Evolutionary conservation across 2,329 filamentous ascomycete genomes (phyloP), one percentile per base, ranked within the genome.

Genomic region (Sphaerulina populicola): DNA sequence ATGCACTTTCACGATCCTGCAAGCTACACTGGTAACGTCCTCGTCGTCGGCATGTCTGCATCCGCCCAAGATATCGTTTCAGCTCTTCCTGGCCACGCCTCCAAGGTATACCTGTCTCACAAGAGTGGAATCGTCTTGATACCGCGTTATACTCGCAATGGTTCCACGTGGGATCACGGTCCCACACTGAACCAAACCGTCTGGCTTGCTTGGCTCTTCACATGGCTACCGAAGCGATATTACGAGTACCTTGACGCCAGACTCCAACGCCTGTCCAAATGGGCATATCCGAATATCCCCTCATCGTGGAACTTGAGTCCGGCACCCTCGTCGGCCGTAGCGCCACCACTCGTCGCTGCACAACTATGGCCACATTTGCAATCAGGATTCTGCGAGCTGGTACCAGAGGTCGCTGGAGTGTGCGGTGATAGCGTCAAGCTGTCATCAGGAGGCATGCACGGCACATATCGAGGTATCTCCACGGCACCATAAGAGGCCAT

Each of bases 31-130:
- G 69, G 62, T 7, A 71, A 63, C 8, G 70, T 76, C 1, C 50
- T 76, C 0, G 60, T 76, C 0, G 63, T 76, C 2, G 74, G 74
- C 6, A 57, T 74, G 30, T 69, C 69, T 12, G 71, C 69, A 43
- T 73, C 69, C 1, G 60, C 65, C 0, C 66, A 63, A 14, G 70
- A 72, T 48, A 59, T 69, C 3, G 62, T 41, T 6, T 50, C 39
- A 11, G 41, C 29, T 33, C 33, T 50, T 15, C 37, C 37, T 14
- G 46, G 42, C 30, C 35, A 47, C 33, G 47, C 51, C 9, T 36
- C 11, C 15, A 29, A 40, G 12, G 31, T 53, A 15, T 53, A 38
- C 35, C 18, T 53, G 9, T 53, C 51, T 7, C 47, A 50, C 29
- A 37, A 47, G 4, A 12, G 9, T 4, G 47, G 47, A 6, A 38